phyloP scores from a whole-genome alignment of 306 rosid species.

The Castanospermum australe region DNA sequence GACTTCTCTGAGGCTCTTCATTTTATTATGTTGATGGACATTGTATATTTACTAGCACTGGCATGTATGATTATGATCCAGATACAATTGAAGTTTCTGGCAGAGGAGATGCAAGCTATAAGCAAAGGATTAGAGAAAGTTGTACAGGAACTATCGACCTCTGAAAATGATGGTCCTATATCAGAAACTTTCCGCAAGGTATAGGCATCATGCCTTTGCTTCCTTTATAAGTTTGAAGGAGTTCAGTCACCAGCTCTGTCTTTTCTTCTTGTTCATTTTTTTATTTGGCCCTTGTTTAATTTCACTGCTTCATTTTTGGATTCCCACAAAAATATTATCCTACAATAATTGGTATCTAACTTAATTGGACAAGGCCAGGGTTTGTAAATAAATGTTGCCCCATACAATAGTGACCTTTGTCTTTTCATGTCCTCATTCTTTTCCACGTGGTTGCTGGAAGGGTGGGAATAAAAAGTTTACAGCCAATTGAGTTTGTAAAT shows the following conservation, averaged over 20 bases:
- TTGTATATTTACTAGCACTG: slow-evolving; percentile 18
- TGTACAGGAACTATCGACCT: slow-evolving; percentile 69
- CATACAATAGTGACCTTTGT: not conserved
- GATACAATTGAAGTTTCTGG: slow-evolving; percentile 84
- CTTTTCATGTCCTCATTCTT: not conserved
- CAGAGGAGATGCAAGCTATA: slow-evolving; percentile 94
- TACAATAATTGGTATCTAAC: not conserved
- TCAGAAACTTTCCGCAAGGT: slow-evolving; percentile 75
- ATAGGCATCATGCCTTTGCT: slow-evolving; percentile 17
- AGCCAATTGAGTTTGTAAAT: slow-evolving; percentile 10
- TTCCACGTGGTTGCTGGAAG: not conserved
- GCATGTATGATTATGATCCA: slow-evolving; percentile 33
- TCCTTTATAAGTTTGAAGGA: not conserved
- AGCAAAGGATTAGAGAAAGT: slow-evolving; percentile 93
- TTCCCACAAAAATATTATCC: not conserved
- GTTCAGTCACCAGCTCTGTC: not conserved
- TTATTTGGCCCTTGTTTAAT: not conserved
- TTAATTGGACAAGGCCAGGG: not conserved
- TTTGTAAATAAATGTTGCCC: not conserved
- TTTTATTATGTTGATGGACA: not conserved
- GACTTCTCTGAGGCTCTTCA: slow-evolving; percentile 48
- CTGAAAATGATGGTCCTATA: slow-evolving; percentile 85
- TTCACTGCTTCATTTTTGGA: not conserved
- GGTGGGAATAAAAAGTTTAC: not conserved
- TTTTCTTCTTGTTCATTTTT: not conserved